Conservation (phyloP, 2,329 filamentous ascomycete species). For the Hortaea sp. region DNA sequence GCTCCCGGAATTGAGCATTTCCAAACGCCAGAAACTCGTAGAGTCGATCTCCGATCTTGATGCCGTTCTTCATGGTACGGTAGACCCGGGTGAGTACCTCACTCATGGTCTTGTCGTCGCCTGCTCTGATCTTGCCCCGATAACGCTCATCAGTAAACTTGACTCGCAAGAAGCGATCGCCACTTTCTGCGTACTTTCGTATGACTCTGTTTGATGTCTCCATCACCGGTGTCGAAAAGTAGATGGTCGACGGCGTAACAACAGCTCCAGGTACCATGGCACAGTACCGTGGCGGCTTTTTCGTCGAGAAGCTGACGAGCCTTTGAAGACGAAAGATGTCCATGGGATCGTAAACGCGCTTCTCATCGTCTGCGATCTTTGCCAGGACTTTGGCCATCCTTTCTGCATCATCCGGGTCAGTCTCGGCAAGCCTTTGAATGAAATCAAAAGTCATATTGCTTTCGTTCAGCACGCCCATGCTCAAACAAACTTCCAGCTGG, state of each 20-base stretch:
- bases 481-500: slow-evolving; percentile 89
- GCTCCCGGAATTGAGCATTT: slow-evolving; percentile 87
- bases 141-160: slow-evolving; percentile 77
- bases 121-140: slow-evolving; percentile 30
- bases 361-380: slow-evolving; percentile 56
- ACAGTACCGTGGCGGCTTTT: slow-evolving; percentile 54
- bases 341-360: slow-evolving; percentile 59
- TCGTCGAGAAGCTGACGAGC: slow-evolving; percentile 22
- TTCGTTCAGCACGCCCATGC: slow-evolving; percentile 65
- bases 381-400: slow-evolving; percentile 59
- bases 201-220: slow-evolving; percentile 85
- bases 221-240: slow-evolving; percentile 64
- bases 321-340: slow-evolving; percentile 50
- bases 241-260: slow-evolving; percentile 75
- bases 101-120: slow-evolving; percentile 23
- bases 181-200: slow-evolving; percentile 55
- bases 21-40: slow-evolving; percentile 92
- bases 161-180: slow-evolving; percentile 77
- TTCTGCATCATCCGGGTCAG: slow-evolving; percentile 33
- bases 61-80: slow-evolving; percentile 64
- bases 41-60: slow-evolving; percentile 67
- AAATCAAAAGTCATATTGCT: slow-evolving; percentile 62
- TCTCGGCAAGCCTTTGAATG: slow-evolving; percentile 45
- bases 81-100: slow-evolving; percentile 63
- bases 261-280: slow-evolving; percentile 64